Evolutionary conservation across 2,329 filamentous ascomycete genomes (phyloP).

Genomic region (Aspergillus aculeatinus): DNA sequence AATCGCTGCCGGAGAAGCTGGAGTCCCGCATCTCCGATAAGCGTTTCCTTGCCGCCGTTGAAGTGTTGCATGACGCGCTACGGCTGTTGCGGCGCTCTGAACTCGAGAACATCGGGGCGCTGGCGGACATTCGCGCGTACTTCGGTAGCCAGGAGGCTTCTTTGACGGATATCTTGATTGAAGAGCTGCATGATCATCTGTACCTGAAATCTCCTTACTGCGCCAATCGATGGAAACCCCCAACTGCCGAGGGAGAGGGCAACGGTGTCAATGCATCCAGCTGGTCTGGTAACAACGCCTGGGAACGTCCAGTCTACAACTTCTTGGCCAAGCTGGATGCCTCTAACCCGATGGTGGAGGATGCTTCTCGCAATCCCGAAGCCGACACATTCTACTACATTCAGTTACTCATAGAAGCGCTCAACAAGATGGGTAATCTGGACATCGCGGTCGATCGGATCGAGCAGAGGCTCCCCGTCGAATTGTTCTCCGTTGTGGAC

Average conservation of each 20-base stretch:
- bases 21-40: constrained; percentile 96
- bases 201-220: constrained; percentile 98
- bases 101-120: constrained; percentile 84
- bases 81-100: constrained; percentile 82
- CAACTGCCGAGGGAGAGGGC: constrained; percentile 46
- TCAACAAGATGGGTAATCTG: constrained; percentile 84
- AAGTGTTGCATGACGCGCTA: constrained; percentile 83
- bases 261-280: constrained; percentile 24
- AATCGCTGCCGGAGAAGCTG: constrained; percentile 84
- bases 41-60: constrained; percentile 86
- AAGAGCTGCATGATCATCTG: constrained; percentile 93
- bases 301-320: constrained; percentile 56
- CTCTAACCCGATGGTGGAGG: constrained; percentile 66
- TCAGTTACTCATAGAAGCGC: constrained; percentile 77
- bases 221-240: constrained; percentile 88
- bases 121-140: constrained; percentile 82
- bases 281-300: constrained; percentile 38
- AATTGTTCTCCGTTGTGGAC: constrained; percentile 89
- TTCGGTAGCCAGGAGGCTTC: constrained; percentile 90
- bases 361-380: constrained; percentile 89
- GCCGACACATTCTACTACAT: constrained; percentile 95
- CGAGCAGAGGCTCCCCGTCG: constrained; percentile 88
- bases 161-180: constrained; percentile 91
- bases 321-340: constrained; percentile 60
- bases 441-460: constrained; percentile 85